Percentiles rank a stretch among this genome's conserved stretches.
Conservation (phyloP, 257 asterid genomes). For the Capsicum baccatum region DNA sequence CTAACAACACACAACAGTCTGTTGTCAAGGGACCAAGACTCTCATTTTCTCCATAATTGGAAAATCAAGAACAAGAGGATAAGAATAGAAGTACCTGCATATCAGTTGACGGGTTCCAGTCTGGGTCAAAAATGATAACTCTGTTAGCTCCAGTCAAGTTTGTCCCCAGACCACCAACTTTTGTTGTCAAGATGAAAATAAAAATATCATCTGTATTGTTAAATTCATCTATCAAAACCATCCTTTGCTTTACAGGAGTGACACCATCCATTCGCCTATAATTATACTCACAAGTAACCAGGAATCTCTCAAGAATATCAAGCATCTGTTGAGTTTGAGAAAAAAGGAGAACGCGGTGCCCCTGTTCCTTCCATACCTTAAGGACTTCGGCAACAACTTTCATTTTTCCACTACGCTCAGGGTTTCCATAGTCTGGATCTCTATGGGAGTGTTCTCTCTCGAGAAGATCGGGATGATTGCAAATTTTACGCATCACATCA, state of each 20-base stretch:
- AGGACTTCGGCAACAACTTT: conserved; percentile 88
- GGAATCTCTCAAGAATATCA: conserved; percentile 86
- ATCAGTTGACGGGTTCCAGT: conserved; percentile 99
- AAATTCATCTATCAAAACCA: conserved; percentile 93
- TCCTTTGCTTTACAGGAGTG: conserved; percentile 88
- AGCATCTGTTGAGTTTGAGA: conserved; percentile 98
- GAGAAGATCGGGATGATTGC: conserved; percentile 98
- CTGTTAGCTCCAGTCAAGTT: conserved; percentile 96
- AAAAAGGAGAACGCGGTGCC: conserved; percentile 95
- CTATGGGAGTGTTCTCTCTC: conserved; percentile 88
- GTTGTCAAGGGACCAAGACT: neutral
- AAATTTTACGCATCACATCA: conserved; percentile 96
- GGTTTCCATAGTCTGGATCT: conserved; percentile 94
- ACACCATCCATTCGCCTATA: conserved; percentile 97
- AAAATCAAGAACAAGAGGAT: conserved; percentile 26
- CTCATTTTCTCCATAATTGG: neutral
- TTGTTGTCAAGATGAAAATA: conserved; percentile 87
- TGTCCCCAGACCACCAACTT: conserved; percentile 98
- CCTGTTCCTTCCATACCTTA: conserved; percentile 93
- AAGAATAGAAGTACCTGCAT: conserved; percentile 66
- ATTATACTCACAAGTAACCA: conserved; percentile 53
- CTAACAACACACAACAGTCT: neutral
- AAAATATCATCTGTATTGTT: conserved; percentile 79
- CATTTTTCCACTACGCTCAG: conserved; percentile 92
- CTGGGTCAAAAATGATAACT: conserved; percentile 96